phyloP scores from a whole-genome alignment of 2,329 filamentous ascomycete genomes.

The Neonectria neomacrospora region DNA sequence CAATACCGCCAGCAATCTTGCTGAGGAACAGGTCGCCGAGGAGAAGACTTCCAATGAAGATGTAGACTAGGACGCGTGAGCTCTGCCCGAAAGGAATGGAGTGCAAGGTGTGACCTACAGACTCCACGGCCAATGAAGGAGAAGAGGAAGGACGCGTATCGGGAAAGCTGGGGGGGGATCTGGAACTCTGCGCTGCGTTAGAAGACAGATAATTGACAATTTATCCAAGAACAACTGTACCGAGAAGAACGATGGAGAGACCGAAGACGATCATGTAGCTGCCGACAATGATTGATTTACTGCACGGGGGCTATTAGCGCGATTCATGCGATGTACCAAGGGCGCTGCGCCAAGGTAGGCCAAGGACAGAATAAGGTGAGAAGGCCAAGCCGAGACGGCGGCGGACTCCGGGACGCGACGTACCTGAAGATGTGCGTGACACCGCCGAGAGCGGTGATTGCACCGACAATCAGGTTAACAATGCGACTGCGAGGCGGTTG shows the following conservation, averaged over 20 bases:
- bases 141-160: slow-evolving; percentile 98
- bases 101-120: slow-evolving; percentile 70
- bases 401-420: slow-evolving; percentile 47
- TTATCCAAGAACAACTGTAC: slow-evolving; percentile 48
- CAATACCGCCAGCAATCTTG: slow-evolving; percentile 79
- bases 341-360: neutral
- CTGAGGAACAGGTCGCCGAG: slow-evolving; percentile 74
- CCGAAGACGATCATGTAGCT: slow-evolving; percentile 93
- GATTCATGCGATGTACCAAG: neutral
- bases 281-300: slow-evolving; percentile 75
- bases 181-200: slow-evolving; percentile 77
- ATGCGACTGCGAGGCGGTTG: slow-evolving; percentile 74
- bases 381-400: slow-evolving; percentile 9
- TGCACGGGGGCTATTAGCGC: slow-evolving; percentile 34
- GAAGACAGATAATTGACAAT: slow-evolving; percentile 8
- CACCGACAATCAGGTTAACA: slow-evolving; percentile 89
- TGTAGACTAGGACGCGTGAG: slow-evolving; percentile 75
- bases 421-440: slow-evolving; percentile 78
- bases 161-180: slow-evolving; percentile 89
- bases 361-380: neutral
- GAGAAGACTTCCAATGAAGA: slow-evolving; percentile 91
- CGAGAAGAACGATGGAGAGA: slow-evolving; percentile 76
- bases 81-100: slow-evolving; percentile 3
- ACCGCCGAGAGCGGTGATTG: slow-evolving; percentile 88
- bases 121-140: slow-evolving; percentile 94